Evolutionary conservation across 306 rosid species (phyloP).

Genomic region (Geum urbanum): DNA sequence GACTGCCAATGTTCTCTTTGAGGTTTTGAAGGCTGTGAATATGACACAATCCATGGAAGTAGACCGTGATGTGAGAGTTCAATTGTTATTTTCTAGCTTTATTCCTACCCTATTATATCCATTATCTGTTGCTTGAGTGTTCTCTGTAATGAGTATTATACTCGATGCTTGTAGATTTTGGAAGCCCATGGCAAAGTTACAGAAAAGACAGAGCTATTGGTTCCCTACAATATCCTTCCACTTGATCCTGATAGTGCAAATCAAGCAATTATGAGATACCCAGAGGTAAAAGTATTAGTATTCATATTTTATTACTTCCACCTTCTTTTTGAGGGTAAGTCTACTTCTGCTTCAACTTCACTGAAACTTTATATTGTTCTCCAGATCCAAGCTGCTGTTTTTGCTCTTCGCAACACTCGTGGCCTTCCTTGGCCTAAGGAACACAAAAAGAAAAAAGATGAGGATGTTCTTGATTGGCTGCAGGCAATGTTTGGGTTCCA

Average conservation of each 20-base stretch:
- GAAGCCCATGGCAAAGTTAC: conserved; percentile 96
- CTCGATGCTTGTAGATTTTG: conserved; percentile 50
- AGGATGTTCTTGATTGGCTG: conserved; percentile 96
- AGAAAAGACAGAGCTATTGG: conserved; percentile 85
- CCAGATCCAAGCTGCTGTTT: conserved; percentile 91
- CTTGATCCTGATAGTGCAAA: conserved; percentile 96
- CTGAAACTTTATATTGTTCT: conserved; percentile 11
- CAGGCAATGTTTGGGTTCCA: conserved; percentile 97
- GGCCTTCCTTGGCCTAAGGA: conserved; percentile 96
- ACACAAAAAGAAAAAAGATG: conserved; percentile 73
- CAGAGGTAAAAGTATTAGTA: conserved; percentile 54
- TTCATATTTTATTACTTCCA: conserved; percentile 4
- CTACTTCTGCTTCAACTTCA: conserved; percentile 13
- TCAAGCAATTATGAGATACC: conserved; percentile 92
- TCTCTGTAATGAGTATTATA: background rate
- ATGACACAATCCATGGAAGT: conserved; percentile 95
- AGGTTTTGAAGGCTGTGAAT: conserved; percentile 95
- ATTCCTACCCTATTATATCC: background rate
- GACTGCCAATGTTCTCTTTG: conserved; percentile 98
- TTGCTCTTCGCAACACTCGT: conserved; percentile 88
- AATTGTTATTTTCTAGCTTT: background rate
- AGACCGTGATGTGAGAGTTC: conserved; percentile 73
- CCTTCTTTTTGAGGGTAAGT: background rate
- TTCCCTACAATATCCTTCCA: conserved; percentile 96
- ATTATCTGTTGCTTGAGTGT: background rate